These are phyloP conservation scores for Pythium guiyangense DNA, from an alignment of 352 stramenopile genomes.

Conservation along the genomic window DNA sequence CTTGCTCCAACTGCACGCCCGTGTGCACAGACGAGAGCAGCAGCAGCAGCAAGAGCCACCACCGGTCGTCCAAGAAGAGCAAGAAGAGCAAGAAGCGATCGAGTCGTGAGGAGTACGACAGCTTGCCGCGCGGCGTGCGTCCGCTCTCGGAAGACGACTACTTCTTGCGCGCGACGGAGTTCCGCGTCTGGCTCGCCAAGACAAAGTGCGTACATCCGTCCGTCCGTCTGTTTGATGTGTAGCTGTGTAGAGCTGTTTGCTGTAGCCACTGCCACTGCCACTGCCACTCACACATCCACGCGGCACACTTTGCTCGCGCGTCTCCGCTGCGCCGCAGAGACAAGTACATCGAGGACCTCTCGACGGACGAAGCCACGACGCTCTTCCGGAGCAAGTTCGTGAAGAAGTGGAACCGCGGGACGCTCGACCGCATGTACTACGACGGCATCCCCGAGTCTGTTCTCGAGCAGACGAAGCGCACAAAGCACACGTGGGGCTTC, in stretches of 20 bases:
- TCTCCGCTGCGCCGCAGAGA: slow-evolving; percentile 14
- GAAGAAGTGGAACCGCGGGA: slow-evolving; percentile 56
- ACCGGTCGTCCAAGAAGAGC: slow-evolving; percentile 20
- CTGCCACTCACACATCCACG: too few species aligned
- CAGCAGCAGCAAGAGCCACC: slow-evolving; percentile 2
- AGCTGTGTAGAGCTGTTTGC: too few species aligned
- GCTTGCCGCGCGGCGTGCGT: slow-evolving; percentile 19
- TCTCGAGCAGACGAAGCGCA: slow-evolving; percentile 56
- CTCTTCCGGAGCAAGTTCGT: slow-evolving; percentile 60
- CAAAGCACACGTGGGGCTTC: too few species aligned
- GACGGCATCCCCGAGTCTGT: slow-evolving; percentile 48
- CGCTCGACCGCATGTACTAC: slow-evolving; percentile 63
- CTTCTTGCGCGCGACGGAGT: slow-evolving; percentile 61
- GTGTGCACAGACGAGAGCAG: too few species aligned
- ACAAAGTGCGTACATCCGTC: slow-evolving; percentile 31
- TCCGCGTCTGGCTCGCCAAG: slow-evolving; percentile 68
- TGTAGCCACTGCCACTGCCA: too few species aligned
- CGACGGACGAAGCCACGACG: slow-evolving; percentile 39
- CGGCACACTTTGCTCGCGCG: too few species aligned
- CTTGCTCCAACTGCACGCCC: too few species aligned
- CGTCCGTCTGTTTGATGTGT: too few species aligned
- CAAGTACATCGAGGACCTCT: slow-evolving; percentile 73
- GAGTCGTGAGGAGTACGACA: slow-evolving; percentile 15
- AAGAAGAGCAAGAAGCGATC: slow-evolving; percentile 29
- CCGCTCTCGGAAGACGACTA: slow-evolving; percentile 58